phyloP scores from a whole-genome alignment of 441 rosid genomes.

The Daphne laureola region DNA sequence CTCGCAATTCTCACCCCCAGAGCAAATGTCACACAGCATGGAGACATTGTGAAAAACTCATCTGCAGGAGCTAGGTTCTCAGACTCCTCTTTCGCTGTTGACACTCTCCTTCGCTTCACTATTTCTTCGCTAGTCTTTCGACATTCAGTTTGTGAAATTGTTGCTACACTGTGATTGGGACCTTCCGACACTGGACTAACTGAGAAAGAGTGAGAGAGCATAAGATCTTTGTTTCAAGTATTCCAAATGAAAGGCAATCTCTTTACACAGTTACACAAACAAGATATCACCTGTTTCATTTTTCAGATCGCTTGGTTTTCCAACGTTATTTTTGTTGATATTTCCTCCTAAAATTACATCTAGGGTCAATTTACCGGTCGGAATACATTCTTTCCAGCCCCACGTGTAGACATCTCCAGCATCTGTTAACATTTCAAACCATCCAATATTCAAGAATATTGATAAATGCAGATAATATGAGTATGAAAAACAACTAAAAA shows the following conservation, averaged over 20 bases:
- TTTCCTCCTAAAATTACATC: constrained; percentile 26
- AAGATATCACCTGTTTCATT: constrained; percentile 45
- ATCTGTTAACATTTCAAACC: constrained; percentile 20
- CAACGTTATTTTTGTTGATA: constrained; percentile 27
- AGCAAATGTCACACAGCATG: constrained; percentile 38
- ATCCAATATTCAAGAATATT: no score
- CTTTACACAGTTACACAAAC: background rate
- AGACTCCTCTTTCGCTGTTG: constrained; percentile 39
- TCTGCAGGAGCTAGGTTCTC: constrained; percentile 37
- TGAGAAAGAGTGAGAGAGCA: constrained; percentile 7
- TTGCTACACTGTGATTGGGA: constrained; percentile 21
- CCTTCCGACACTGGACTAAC: constrained; percentile 38
- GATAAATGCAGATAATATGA: no score
- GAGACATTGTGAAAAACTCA: constrained; percentile 36
- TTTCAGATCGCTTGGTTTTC: constrained; percentile 26
- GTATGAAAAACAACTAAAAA: no score
- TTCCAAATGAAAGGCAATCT: background rate
- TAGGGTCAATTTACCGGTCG: constrained; percentile 33
- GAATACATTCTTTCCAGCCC: constrained; percentile 80
- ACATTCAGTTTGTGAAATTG: constrained; percentile 27
- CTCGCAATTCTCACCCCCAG: constrained; percentile 45
- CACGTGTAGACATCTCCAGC: constrained; percentile 55
- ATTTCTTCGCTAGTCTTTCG: constrained; percentile 37
- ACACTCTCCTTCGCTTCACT: constrained; percentile 42
- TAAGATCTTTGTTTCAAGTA: constrained; percentile 4